phyloP scores from a whole-genome alignment of 441 rosid genomes.

The Geranium incanum region DNA sequence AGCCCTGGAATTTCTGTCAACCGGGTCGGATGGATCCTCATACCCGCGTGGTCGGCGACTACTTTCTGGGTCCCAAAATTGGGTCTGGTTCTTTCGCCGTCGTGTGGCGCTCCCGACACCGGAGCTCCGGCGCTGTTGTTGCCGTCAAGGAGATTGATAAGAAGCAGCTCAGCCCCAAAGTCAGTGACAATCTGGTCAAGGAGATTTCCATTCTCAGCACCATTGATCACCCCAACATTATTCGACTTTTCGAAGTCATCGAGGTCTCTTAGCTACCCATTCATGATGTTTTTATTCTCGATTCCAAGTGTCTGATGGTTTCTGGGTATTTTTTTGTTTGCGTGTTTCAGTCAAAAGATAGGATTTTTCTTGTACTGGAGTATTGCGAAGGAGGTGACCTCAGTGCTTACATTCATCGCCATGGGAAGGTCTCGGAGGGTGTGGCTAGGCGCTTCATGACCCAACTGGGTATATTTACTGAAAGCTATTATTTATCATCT shows the following conservation, averaged over 20 bases:
- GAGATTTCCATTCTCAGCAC: constrained; percentile 77
- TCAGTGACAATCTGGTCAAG: constrained; percentile 54
- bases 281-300: neutral
- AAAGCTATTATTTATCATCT: neutral
- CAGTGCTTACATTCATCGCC: constrained; percentile 50
- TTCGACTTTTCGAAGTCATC: constrained; percentile 54
- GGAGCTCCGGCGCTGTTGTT: constrained; percentile 43
- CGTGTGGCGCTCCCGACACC: constrained; percentile 58
- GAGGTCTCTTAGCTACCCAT: constrained; percentile 32
- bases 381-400: constrained; percentile 87
- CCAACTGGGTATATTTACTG: constrained; percentile 48
- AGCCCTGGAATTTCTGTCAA: neutral
- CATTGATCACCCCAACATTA: constrained; percentile 70
- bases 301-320: neutral
- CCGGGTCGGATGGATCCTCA: constrained; percentile 30
- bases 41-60: constrained; percentile 51
- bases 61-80: constrained; percentile 54
- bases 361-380: constrained; percentile 71
- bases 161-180: constrained; percentile 51
- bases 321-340: constrained; percentile 14
- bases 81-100: constrained; percentile 77
- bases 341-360: constrained; percentile 42
- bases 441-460: constrained; percentile 73
- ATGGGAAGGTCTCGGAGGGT: constrained; percentile 57
- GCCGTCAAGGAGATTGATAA: constrained; percentile 77